A percentile compares a stretch with the other conserved stretches of the same genome.
Conservation (phyloP, 768 basidiomycete genomes). For the Boletus reticulatus region DNA sequence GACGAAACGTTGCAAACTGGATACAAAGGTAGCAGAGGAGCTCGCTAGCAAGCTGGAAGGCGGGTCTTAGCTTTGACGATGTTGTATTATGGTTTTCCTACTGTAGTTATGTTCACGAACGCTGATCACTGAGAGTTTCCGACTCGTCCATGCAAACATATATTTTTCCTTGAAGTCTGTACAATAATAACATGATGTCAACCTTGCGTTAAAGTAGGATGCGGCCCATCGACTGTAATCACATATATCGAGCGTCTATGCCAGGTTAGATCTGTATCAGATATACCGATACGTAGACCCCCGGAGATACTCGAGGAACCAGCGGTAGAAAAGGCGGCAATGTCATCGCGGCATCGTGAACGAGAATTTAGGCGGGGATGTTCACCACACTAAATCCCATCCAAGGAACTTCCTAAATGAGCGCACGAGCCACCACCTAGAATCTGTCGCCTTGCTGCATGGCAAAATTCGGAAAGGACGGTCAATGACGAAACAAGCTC, state of each 20-base stretch:
- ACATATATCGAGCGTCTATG: too few relatives aligned
- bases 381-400: too few relatives aligned
- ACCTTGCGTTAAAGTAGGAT: not conserved
- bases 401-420: not conserved
- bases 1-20: constrained; percentile 30
- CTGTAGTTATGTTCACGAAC: not conserved
- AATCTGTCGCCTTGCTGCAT: not conserved
- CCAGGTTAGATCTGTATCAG: too few relatives aligned
- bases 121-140: not conserved
- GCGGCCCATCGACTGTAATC: too few relatives aligned
- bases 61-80: not conserved
- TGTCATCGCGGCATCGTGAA: not conserved
- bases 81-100: not conserved
- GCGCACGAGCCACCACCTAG: not conserved
- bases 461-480: not conserved
- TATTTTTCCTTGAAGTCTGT: not conserved
- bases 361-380: not conserved
- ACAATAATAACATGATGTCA: not conserved
- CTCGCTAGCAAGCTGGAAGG: constrained; percentile 20
- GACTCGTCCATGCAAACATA: constrained; percentile 6
- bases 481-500: not conserved
- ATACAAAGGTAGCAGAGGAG: constrained; percentile 16
- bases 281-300: too few relatives aligned
- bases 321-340: not conserved
- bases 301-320: too few relatives aligned